Conservation (phyloP, 169 alveolate species). For the Eimeria falciformis region DNA sequence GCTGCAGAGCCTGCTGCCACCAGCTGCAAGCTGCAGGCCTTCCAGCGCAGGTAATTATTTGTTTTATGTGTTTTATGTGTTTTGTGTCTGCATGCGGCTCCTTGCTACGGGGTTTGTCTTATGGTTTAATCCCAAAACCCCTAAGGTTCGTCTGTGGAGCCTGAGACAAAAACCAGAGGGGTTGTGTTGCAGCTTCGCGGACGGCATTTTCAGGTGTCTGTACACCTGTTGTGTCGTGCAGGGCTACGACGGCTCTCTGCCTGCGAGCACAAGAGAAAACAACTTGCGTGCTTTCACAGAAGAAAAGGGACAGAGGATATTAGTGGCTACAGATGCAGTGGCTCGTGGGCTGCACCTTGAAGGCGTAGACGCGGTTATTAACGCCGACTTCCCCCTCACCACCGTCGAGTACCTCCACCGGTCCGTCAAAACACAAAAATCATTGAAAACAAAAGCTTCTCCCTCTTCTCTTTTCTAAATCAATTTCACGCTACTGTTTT, state of each 20-base stretch:
- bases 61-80: no score
- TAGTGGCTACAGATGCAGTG: conserved; percentile 65
- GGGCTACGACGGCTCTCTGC: conserved; percentile 70
- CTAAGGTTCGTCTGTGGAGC: no score
- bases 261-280: conserved; percentile 53
- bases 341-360: conserved; percentile 64
- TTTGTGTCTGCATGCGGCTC: no score
- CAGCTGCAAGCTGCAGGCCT: conserved; percentile 56
- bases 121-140: no score
- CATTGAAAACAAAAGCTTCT: no score
- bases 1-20: conserved; percentile 77
- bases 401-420: conserved; percentile 68
- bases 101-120: no score
- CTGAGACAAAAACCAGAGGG: no score
- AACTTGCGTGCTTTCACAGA: conserved; percentile 29
- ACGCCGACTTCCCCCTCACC: conserved; percentile 61
- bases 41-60: conserved; percentile 53
- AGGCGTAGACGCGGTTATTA: conserved; percentile 61
- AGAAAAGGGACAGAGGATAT: conserved; percentile 59
- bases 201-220: no score
- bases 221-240: conserved; percentile 7
- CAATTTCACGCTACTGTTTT: no score
- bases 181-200: no score
- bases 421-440: neutral
- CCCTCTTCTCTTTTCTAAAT: no score